phyloP scores from a whole-genome alignment of 192 early-diverging fungal genomes.

The Lobosporangium transversale region DNA sequence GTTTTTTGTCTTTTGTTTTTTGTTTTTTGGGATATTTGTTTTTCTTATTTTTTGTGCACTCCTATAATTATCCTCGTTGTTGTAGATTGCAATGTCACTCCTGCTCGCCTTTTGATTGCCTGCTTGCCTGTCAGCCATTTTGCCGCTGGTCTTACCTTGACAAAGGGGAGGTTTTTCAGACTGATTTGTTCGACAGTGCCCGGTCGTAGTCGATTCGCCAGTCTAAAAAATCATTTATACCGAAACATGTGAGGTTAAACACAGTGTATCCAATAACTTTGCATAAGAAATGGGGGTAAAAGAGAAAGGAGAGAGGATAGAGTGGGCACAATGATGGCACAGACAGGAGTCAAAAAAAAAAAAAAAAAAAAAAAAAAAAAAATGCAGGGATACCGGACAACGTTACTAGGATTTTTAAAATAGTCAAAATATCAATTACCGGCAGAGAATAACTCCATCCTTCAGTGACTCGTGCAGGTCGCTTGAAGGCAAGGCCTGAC shows the following conservation, averaged over 20 bases:
- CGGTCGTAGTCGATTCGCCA: constrained; percentile 83
- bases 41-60: too few relatives aligned
- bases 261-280: not conserved
- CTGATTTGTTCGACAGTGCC: constrained; percentile 78
- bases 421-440: too few relatives aligned
- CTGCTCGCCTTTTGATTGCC: too few relatives aligned
- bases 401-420: too few relatives aligned
- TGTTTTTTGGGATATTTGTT: too few relatives aligned
- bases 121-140: too few relatives aligned
- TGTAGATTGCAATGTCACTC: too few relatives aligned
- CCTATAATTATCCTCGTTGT: too few relatives aligned
- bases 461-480: constrained; percentile 71
- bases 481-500: constrained; percentile 61
- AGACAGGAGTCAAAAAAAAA: constrained; percentile 11
- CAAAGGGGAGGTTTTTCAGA: constrained; percentile 76
- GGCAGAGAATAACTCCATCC: constrained; percentile 84
- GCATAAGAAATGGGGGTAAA: constrained; percentile 12
- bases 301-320: too few relatives aligned
- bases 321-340: constrained; percentile 5
- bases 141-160: constrained; percentile 69
- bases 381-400: too few relatives aligned
- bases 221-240: constrained; percentile 38
- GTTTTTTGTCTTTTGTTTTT: too few relatives aligned
- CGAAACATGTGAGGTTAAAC: constrained; percentile 15
- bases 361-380: constrained; percentile 11